Conservation (phyloP, 176 grass and related monocot species). For the Cenchrus americanus region DNA sequence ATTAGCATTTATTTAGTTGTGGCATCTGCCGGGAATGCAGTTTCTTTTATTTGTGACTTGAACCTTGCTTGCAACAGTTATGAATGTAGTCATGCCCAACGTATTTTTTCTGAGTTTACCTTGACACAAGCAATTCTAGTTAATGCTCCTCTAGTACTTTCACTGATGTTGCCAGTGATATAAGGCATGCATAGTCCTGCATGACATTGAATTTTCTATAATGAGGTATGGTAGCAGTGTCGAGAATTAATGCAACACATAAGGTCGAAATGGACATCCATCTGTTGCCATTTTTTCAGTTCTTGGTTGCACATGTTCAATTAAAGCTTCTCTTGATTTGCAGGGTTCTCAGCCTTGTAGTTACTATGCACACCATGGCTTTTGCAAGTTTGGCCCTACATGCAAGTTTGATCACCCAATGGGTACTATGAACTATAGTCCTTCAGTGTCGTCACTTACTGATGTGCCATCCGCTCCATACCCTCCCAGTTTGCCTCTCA, state of each 20-base stretch:
- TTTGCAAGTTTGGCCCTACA: constrained; percentile 72
- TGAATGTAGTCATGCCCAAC: not conserved
- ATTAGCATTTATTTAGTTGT: constrained; percentile 33
- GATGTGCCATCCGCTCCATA: constrained; percentile 64
- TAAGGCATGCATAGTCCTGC: constrained; percentile 1
- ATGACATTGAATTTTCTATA: constrained; percentile 1
- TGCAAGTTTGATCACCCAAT: constrained; percentile 89
- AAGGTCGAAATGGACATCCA: not conserved
- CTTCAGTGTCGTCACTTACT: constrained; percentile 59
- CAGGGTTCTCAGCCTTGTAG: constrained; percentile 73
- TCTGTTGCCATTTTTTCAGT: not conserved
- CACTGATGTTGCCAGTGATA: constrained; percentile 29
- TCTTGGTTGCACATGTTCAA: constrained; percentile 16
- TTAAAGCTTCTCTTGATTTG: constrained; percentile 38
- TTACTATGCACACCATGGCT: constrained; percentile 69
- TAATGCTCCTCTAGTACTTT: constrained; percentile 25
- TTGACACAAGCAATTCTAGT: not conserved
- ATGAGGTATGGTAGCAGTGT: constrained; percentile 8
- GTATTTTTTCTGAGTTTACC: not conserved
- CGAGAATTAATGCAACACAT: not conserved
- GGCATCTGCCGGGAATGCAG: not conserved
- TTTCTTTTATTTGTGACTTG: constrained; percentile 36
- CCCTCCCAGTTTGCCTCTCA: constrained; percentile 52
- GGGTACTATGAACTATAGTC: constrained; percentile 56
- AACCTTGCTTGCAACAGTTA: not conserved